phyloP scores from a whole-genome alignment of 1,139 yeast species.

The Groenewaldozyma auringiensis region DNA sequence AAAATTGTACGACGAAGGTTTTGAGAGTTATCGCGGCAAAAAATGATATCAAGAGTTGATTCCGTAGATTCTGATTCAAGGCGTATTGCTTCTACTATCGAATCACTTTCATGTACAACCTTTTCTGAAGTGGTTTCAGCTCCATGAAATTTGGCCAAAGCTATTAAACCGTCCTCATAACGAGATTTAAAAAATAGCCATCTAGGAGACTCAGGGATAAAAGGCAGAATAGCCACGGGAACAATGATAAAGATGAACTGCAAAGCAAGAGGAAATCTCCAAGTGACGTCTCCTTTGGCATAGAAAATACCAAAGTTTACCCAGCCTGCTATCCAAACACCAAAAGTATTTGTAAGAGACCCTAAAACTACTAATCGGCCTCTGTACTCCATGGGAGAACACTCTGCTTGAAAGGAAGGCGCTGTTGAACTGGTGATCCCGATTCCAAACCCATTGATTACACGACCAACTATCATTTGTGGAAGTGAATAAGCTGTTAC shows the following conservation, averaged over 20 bases:
- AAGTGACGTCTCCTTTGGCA: slow-evolving; percentile 18
- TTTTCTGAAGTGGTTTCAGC: slow-evolving; percentile 22
- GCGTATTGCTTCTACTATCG: slow-evolving; percentile 5
- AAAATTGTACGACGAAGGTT: slow-evolving; percentile 12
- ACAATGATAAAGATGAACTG: slow-evolving; percentile 7
- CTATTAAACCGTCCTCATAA: slow-evolving; percentile 9
- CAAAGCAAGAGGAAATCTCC: slow-evolving; percentile 32
- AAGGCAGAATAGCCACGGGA: slow-evolving; percentile 20
- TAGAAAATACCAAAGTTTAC: slow-evolving; percentile 12
- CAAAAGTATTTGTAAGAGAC: slow-evolving; percentile 9
- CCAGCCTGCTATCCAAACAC: slow-evolving; percentile 12
- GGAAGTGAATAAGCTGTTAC: slow-evolving; percentile 49
- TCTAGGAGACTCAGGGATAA: slow-evolving; percentile 56
- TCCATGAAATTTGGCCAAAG: not conserved
- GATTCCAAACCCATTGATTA: slow-evolving; percentile 60
- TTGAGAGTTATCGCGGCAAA: slow-evolving; percentile 19
- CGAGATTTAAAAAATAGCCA: slow-evolving; percentile 12
- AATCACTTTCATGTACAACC: slow-evolving; percentile 24
- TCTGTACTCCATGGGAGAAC: slow-evolving; percentile 61
- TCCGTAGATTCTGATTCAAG: slow-evolving; percentile 27
- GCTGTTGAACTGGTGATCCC: slow-evolving; percentile 11
- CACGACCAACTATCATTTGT: slow-evolving; percentile 68
- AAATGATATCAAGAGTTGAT: slow-evolving; percentile 16
- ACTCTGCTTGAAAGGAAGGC: slow-evolving; percentile 41
- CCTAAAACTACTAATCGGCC: slow-evolving; percentile 48